Conservation (phyloP, 352 stramenopile species). For the Phytopythium chamaehyphon region DNA sequence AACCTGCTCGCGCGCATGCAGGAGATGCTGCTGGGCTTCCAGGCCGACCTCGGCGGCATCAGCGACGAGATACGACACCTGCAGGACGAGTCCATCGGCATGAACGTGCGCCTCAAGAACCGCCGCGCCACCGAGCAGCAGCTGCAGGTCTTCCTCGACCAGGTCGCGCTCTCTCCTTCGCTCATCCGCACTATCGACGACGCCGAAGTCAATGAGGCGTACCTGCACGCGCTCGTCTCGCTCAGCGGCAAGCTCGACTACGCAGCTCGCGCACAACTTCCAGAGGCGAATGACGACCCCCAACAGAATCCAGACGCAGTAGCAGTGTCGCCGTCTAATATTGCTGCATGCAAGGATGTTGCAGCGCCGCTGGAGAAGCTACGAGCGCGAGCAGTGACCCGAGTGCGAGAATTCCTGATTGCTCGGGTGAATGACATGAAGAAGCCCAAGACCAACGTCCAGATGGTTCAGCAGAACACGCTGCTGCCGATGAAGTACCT, state of each 20-base stretch:
- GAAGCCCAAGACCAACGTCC: constrained; percentile 97
- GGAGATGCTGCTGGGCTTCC: constrained; percentile 97
- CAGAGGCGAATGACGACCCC: not conserved
- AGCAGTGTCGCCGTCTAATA: constrained; percentile 67
- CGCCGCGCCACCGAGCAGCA: constrained; percentile 91
- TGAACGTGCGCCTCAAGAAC: constrained; percentile 96
- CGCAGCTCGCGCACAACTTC: constrained; percentile 22
- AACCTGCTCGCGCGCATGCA: constrained; percentile 96
- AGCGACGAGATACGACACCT: constrained; percentile 97
- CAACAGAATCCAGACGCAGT: not conserved
- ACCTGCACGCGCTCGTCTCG: constrained; percentile 91
- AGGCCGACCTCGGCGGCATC: constrained; percentile 96
- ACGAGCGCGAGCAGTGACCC: constrained; percentile 61
- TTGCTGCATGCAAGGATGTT: constrained; percentile 91
- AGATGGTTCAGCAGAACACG: constrained; percentile 97
- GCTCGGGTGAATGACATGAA: constrained; percentile 92
- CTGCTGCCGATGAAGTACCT: constrained; percentile 96
- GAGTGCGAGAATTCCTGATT: constrained; percentile 93
- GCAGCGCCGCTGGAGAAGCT: constrained; percentile 90
- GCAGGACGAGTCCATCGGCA: constrained; percentile 92
- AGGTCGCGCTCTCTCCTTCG: constrained; percentile 94
- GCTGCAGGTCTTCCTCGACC: constrained; percentile 93
- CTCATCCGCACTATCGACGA: constrained; percentile 92
- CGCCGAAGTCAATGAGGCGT: constrained; percentile 92
- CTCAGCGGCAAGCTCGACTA: constrained; percentile 94